Percentiles rank a stretch among this genome's conserved stretches.
Conservation (phyloP, 345 rosid genomes). For the Excoecaria agallocha region DNA sequence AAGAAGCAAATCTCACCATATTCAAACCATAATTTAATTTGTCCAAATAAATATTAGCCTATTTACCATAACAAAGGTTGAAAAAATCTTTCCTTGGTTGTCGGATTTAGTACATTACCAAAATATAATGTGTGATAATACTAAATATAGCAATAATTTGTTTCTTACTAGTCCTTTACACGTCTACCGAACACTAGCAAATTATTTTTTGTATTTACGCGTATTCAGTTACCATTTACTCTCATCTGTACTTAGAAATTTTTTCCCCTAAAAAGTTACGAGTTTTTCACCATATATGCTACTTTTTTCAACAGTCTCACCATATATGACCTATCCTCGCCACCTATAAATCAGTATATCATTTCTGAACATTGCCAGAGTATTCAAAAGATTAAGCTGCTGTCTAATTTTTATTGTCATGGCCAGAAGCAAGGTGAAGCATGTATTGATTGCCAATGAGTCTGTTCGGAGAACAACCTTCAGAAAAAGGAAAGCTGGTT, state of each 20-base stretch:
- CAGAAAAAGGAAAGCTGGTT: conserved; percentile 38
- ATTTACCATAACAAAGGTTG: background rate
- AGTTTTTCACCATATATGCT: background rate
- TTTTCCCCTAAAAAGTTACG: background rate
- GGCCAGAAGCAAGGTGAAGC: conserved; percentile 36
- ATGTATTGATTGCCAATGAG: conserved; percentile 37
- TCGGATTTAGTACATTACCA: background rate
- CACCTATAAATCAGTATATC: background rate
- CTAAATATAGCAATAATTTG: background rate
- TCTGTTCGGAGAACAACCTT: conserved; percentile 37
- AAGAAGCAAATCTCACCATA: background rate
- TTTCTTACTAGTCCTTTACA: background rate
- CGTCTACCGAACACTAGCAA: background rate
- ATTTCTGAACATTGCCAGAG: too few species aligned
- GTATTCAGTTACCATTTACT: background rate
- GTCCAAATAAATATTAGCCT: background rate
- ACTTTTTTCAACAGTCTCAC: background rate
- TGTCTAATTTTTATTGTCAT: conserved; percentile 11
- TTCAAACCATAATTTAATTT: background rate
- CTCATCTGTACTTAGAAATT: conserved; percentile 1
- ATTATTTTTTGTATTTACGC: background rate
- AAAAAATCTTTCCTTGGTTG: conserved; percentile 2
- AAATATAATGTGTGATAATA: background rate
- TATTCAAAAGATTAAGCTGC: background rate
- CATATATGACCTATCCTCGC: background rate